Conservation (phyloP, 2,329 filamentous ascomycete genomes). For the Pseudogymnoascus sp. region DNA sequence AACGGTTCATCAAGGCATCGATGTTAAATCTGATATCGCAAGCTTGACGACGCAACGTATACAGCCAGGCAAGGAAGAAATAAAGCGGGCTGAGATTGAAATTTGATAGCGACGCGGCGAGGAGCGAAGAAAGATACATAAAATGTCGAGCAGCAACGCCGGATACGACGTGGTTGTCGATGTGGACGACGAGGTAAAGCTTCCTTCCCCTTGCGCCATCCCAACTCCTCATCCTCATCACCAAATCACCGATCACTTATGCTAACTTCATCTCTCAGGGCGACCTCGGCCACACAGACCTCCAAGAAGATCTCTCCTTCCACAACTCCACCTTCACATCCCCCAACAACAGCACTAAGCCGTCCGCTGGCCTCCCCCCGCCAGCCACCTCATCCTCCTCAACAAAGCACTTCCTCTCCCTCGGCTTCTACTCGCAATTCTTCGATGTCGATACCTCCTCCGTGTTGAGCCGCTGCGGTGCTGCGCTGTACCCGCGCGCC, state of each 20-base stretch:
- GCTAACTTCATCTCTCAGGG: constrained; percentile 49
- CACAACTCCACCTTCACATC: constrained; percentile 83
- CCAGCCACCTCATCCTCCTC: constrained; percentile 49
- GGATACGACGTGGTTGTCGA: constrained; percentile 98
- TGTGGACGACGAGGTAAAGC: constrained; percentile 83
- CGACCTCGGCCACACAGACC: constrained; percentile 94
- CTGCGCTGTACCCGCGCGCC: constrained; percentile 79
- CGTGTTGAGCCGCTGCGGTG: constrained; percentile 77
- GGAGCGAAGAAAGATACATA: background rate
- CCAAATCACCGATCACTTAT: background rate
- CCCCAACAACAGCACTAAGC: constrained; percentile 31
- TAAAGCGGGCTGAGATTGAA: background rate
- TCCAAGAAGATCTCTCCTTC: constrained; percentile 98
- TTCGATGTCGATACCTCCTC: constrained; percentile 96
- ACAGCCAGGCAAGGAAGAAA: background rate
- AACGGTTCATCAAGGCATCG: background rate
- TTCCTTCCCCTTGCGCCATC: background rate
- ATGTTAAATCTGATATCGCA: background rate
- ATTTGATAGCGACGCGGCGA: background rate
- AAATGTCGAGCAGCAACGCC: constrained; percentile 37
- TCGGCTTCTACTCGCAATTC: constrained; percentile 94
- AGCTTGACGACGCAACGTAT: background rate
- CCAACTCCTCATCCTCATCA: background rate
- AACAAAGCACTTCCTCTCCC: constrained; percentile 87
- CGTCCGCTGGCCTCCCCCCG: constrained; percentile 43